Evolutionary conservation across 176 grass and related monocot species (phyloP).

Genomic region (Carex myosuroides): DNA sequence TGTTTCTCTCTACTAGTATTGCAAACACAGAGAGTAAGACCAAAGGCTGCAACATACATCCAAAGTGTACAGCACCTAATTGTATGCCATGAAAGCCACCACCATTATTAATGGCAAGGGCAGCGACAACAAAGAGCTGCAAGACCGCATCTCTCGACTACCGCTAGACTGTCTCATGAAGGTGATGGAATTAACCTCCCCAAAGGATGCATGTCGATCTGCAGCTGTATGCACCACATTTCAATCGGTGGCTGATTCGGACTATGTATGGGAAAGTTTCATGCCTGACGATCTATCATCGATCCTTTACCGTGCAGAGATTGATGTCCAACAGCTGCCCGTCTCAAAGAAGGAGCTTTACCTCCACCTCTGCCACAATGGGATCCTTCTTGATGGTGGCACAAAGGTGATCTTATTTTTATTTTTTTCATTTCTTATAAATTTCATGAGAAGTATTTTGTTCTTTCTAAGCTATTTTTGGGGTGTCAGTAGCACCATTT

Average conservation of each 20-base stretch:
- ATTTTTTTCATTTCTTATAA: too few species aligned
- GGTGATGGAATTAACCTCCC: background rate
- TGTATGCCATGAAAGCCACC: background rate
- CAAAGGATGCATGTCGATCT: conserved; percentile 7
- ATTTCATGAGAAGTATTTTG: too few species aligned
- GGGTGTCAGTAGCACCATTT: too few species aligned
- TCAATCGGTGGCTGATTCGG: background rate
- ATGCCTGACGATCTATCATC: background rate
- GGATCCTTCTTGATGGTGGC: conserved; percentile 20
- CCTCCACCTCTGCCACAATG: conserved; percentile 12
- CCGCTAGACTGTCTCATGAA: background rate
- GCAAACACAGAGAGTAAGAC: too few species aligned
- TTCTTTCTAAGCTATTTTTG: too few species aligned
- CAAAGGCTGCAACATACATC: too few species aligned
- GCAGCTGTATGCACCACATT: conserved; percentile 17
- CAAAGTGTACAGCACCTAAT: too few species aligned
- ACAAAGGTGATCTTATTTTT: background rate
- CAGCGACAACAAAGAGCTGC: background rate
- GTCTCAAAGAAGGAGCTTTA: conserved; percentile 17
- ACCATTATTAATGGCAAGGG: background rate
- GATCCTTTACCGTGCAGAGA: background rate
- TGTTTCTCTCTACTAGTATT: too few species aligned
- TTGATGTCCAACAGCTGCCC: background rate
- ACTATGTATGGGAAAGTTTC: conserved; percentile 17
- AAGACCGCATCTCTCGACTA: background rate